Base-by-base conservation (phyloP, 2,329 filamentous ascomycete species). In the Pseudofabraea citricarpa region DNA sequence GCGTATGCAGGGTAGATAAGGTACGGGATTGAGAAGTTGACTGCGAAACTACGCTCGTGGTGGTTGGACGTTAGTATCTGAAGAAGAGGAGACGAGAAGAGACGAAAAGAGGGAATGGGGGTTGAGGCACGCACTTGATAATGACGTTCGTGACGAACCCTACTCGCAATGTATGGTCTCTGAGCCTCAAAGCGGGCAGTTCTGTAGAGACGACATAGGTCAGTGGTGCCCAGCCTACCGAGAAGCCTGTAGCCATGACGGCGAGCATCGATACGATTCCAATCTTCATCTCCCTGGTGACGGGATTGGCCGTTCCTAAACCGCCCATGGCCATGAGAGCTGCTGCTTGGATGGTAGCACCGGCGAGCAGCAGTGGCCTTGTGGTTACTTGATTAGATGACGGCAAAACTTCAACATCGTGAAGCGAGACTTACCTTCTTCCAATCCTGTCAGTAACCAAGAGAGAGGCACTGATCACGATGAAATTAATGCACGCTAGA, bases 1-100 rank as follows among this genome's bases (percentile, higher is more conserved):
- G 63, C 67, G 35, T 68, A 67, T 2, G 53, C 52, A 1, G 52
- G 46, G 22, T 65, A 56, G n/a, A 66, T 49, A 0, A 70, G 57
- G 24, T 69, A 68, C 0, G 66, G 64, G 9, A 64, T 51, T 0
- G 60, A 61, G 45, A 68, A 69, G 0, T 57, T 58, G 1, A 64
- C 59, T 3, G 55, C 57, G 36, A 60, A 60, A 13, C 35, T 44
- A n/a, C 9, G 20, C 7, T 6, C 22, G 29, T 36, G 32, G 8
- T 8, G 7, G 32, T 43, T 36, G 27, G 31, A 9, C 18, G 13
- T 18, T 36, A 13, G 12, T 13, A n/a, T 12, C 12, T n/a, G 9
- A 15, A 15, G 13, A 13, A 18, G 13, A 7, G 13, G 29, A n/a
- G 13, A 15, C 19, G 29, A 18, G 26, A 10, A 7, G 29, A 16